Base-by-base conservation (phyloP, 176 grass and related monocot species). In the Carex parvula region DNA sequence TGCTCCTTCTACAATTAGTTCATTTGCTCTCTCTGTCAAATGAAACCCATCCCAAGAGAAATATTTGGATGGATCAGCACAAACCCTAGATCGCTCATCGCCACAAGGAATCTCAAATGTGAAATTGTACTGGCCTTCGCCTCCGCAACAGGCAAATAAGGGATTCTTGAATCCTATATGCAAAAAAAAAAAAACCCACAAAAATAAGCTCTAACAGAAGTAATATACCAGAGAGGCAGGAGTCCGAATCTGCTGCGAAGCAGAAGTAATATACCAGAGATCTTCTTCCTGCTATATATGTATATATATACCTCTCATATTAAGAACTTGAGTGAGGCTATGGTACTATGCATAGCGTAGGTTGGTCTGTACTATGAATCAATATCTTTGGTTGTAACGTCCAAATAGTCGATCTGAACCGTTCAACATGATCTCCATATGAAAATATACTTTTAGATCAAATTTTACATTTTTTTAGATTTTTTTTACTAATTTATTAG, bases 31-130 rank as follows among this genome's bases (percentile, higher is more conserved):
- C 13, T 81, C 79, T 22, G 79, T 81, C 15, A 81, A 24, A 35
- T 81, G 79, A 6, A 81, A 46, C 5, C 79, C 79, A 52, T 81
- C 79, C 79, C 79, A 81, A 21, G 79, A 81, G 3, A 60, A 7
- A 46, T 81, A 65, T 81, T 14, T 81, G 0, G 37, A 48, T 42
- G 79, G 79, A 81, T 81, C 79, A 42, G 35, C 58, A 65, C 79
- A 81, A 81, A 81, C 59, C 2, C n/a, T 81, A 20, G 60, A 81
- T 22, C 20, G 5, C 14, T 81, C 5, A 8, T 65, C 1, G 2
- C 79, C 37, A 61, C 79, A 81, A 22, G 14, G 15, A 14, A 81
- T 35, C 5, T 22, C 35, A 1, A 11, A 15, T 20, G 58, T 64
- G 79, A 63, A 65, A 63, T 81, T 81, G 33, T 81, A 81, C 20